Evolutionary conservation across 2,329 filamentous ascomycete species (phyloP), one percentile per base, ranked within the genome.

Genomic region (Emergomyces orientalis): DNA sequence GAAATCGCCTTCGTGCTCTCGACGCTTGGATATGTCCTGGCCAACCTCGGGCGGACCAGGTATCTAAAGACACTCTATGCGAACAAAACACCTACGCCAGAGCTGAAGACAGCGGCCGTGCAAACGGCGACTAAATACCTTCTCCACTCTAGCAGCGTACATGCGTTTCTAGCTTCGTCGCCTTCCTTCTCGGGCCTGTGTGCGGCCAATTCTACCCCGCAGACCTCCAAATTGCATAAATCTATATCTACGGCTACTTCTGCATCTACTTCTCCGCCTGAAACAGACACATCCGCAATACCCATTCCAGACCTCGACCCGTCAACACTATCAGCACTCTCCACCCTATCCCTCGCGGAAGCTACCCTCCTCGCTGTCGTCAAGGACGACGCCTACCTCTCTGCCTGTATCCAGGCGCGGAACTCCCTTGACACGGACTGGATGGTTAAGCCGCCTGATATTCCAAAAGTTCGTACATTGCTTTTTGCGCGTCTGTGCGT

Each of bases 381-480:
- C 59, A 97, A 97, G 69, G 93, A 97, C 72, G 94, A 99, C 71
- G 91, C 93, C 0, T 97, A 97, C 71, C 88, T 93, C 0, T 86
- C 88, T 1, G 84, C 87, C 7, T 88, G 96, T 2, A 86, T 91
- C 0, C 90, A 96, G 70, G 85, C 88, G 63, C 84, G 92, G 57
- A 95, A 96, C 71, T 85, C 87, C 61, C 86, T 88, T 68, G 91
- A 92, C 74, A 91, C 84, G 65, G 93, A 97, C 68, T 99, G 93
- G 93, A 97, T 97, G 91, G 95, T 94, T 74, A 90, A 89, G 70
- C 84, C 91, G 0, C 91, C 93, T 0, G 86, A 91, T 59, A 90
- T 97, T 58, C 89, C 91, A 37, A 92, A 93, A 72, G 91, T 96
- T 22, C 86, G 93, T 56, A 91, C 91, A 9, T 87, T 95, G 70